Base-by-base conservation (phyloP, 371 early-diverging fungal genomes). In the Lichtheimia hyalospora region DNA sequence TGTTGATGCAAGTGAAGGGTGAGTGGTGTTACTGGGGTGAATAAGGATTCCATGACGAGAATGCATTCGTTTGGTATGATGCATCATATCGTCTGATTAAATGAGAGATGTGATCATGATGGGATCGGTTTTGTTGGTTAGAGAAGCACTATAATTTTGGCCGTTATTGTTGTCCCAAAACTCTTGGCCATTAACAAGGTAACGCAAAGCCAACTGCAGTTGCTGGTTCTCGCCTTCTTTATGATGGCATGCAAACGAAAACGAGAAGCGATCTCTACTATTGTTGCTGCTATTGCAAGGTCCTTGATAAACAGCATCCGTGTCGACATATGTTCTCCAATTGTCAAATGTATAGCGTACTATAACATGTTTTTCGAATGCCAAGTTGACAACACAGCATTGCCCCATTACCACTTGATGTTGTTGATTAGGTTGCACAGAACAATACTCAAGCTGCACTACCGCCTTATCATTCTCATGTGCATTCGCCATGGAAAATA, bases 141-240 rank as follows among this genome's bases (percentile, higher is more conserved):
- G 34, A 10, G 34, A 8, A 34, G 34, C 34, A 70, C 73, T 75
- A 72, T 90, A 91, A 68, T 92, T 89, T 52, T 68, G 63, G 13
- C 89, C 89, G 42, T 67, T 62, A 73, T 92, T 91, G 71, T 90
- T 92, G 72, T 94, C 94, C 94, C 94, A 94, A 63, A 75, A 82
- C 61, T 88, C 87, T 27, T 71, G 71, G 34, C 82, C 83, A 54
- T 74, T 71, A 21, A 91, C 90, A 23, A 67, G 66, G 61, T 91
- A 78, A 20, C 61, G 57, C 1, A 78, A 34, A 3, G 75, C 72
- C 13, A 75, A n/a, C 46, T 69, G 70, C 3, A 54, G 15, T 23
- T 7, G n/a, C 21, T 14, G 16, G 44, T 41, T 43, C 15, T 15
- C 7, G 13, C 16, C 24, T 23, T 2, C 61, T 6, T 6, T 21